Evolutionary conservation across 2,329 filamentous ascomycete species (phyloP).

Genomic region (Arthrobotrys megalospora): DNA sequence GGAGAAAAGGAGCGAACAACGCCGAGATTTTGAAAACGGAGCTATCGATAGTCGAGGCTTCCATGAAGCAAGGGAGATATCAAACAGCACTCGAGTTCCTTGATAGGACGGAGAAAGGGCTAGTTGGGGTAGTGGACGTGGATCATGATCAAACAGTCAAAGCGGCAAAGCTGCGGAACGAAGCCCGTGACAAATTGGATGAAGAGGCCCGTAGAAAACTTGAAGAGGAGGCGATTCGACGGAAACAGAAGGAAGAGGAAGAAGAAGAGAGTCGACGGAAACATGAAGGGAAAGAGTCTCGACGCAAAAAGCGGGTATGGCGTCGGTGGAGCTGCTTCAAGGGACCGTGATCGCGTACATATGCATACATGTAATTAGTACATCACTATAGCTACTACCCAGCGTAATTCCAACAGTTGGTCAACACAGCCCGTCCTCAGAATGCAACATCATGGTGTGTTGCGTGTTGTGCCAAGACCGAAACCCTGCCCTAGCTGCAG

Average conservation of each 20-base stretch:
- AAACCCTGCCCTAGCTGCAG: too few species aligned
- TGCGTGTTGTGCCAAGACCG: too few species aligned
- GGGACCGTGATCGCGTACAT: too few species aligned
- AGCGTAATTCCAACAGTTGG: too few species aligned
- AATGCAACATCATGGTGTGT: too few species aligned
- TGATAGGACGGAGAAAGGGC: neutral
- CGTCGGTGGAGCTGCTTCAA: neutral
- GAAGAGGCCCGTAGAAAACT: neutral
- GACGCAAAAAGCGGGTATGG: neutral
- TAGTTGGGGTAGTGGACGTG: neutral
- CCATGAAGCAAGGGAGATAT: neutral
- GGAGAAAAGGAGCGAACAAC: neutral
- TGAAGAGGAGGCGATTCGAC: neutral
- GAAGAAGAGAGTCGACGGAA: neutral
- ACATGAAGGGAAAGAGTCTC: neutral
- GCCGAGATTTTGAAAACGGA: neutral
- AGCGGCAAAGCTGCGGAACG: neutral
- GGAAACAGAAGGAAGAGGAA: neutral
- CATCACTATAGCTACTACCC: too few species aligned
- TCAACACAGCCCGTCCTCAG: too few species aligned
- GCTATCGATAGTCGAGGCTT: constrained; percentile 16
- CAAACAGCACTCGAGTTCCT: neutral
- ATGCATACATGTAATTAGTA: too few species aligned
- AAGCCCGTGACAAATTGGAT: neutral
- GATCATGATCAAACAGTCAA: neutral